These are phyloP conservation scores for Anthracocystis panici-leucophaei DNA, from an alignment of 1,284 basidiomycete species.

Conservation along the genomic window DNA sequence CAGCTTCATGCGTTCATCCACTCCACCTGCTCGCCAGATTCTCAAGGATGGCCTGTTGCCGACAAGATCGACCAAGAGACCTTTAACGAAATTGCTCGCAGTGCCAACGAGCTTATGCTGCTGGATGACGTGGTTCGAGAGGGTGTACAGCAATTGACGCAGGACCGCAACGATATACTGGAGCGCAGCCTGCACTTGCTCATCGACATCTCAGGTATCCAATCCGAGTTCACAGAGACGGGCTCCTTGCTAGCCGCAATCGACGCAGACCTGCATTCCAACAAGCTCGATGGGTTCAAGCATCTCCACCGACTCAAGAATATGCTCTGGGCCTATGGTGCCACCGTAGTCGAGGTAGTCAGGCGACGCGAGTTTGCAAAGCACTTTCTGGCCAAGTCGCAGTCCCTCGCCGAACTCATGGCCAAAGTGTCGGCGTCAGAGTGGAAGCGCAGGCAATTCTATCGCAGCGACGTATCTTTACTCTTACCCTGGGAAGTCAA, in stretches of 20 bases:
- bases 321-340: conserved; percentile 92
- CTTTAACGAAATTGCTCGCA: conserved; percentile 46
- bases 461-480: conserved; percentile 48
- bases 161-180: conserved; percentile 67
- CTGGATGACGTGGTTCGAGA: conserved; percentile 61
- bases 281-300: conserved; percentile 78
- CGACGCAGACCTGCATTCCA: conserved; percentile 56
- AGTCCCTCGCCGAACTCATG: conserved; percentile 67
- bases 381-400: conserved; percentile 58
- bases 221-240: conserved; percentile 66
- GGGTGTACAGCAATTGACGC: conserved; percentile 50
- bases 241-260: conserved; percentile 53
- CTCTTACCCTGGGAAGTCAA: conserved; percentile 63
- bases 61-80: conserved; percentile 45
- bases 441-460: conserved; percentile 54
- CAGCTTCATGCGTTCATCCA: conserved; percentile 46
- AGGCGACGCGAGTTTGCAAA: conserved; percentile 82
- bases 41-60: conserved; percentile 63
- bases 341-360: conserved; percentile 89
- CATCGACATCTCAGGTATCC: conserved; percentile 66
- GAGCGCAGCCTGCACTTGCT: conserved; percentile 60
- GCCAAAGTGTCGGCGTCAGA: conserved; percentile 61
- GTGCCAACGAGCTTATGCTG: conserved; percentile 53
- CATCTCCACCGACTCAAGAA: conserved; percentile 89
- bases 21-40: conserved; percentile 54